Conservation (phyloP, 768 basidiomycete species). For the Xerocomus brunneocitrinus region DNA sequence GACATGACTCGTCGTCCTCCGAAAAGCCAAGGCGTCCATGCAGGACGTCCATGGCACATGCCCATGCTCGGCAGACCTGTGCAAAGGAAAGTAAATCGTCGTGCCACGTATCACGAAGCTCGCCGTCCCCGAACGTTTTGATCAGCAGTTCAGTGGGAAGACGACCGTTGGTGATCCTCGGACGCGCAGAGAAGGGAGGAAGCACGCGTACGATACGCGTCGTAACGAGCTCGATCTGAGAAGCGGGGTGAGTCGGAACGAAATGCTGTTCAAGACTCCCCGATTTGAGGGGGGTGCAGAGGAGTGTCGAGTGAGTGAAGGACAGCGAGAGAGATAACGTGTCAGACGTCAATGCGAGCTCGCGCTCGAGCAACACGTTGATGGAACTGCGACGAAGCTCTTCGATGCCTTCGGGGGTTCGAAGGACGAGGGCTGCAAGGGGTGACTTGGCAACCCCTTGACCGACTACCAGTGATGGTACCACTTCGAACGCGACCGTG, state of each 20-base stretch:
- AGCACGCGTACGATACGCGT: slow-evolving; percentile 21
- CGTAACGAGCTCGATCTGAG: slow-evolving; percentile 16
- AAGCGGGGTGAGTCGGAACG: slow-evolving; percentile 5
- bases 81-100: slow-evolving; percentile 23
- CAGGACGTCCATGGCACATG: slow-evolving; percentile 21
- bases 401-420: slow-evolving; percentile 2
- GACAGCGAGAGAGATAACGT: slow-evolving; percentile 17
- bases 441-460: slow-evolving; percentile 1
- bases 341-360: slow-evolving; percentile 12
- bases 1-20: slow-evolving; percentile 1
- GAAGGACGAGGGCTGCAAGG: slow-evolving; percentile 12
- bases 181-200: slow-evolving; percentile 1
- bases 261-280: slow-evolving; percentile 1
- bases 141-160: slow-evolving; percentile 22
- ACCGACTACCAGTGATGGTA: neutral
- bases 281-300: slow-evolving; percentile 8
- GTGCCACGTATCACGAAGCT: slow-evolving; percentile 17
- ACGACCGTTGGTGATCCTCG: slow-evolving; percentile 2
- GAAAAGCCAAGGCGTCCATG: slow-evolving; percentile 14
- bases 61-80: slow-evolving; percentile 22
- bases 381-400: slow-evolving; percentile 5
- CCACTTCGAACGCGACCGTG: slow-evolving; percentile 20
- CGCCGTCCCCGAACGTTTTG: slow-evolving; percentile 16
- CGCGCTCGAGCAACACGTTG: slow-evolving; percentile 12
- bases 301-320: slow-evolving; percentile 21